Evolutionary conservation across 352 stramenopile species (phyloP), one percentile per base, ranked within the genome.

Genomic region (Thraustotheca clavata): DNA sequence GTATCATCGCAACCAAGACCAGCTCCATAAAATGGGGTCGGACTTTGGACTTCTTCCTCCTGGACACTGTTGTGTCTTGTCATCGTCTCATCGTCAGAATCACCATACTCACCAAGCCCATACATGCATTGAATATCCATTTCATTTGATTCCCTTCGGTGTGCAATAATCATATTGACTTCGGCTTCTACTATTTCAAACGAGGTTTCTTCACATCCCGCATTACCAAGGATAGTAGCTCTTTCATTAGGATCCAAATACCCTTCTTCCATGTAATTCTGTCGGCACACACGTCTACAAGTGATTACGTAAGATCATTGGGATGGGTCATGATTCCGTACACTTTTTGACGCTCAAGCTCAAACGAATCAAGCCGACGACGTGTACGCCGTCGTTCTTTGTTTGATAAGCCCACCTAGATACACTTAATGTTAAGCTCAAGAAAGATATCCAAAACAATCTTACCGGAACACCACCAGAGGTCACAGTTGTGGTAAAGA

Each of bases 251-350:
- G 80, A 66, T 92, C 80, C 59, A 92, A 60, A 71, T 90, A 92
- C 0, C 83, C 83, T 71, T 92, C 78, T 62, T 92, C 83, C 83
- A 92, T 92, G 68, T 92, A 92, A 63, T 73, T 90, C 57, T 92
- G 76, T 9, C 83, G 78, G 1, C 74, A 82, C 43, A 92, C 80
- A 12, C 83, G 83, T 4, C 77, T 84, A 33, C 46, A 69, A 11
- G 24, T 48, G 49, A 41, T 39, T 49, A 49, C 20, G 34, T 12
- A 33, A 20, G 5, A 67, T 26, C 59, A 2, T 47, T 60, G 16
- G 6, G 27, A 8, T 6, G 26, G 2, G 34, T 36, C 12, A 43
- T 60, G 18, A 36, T 11, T 9, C 49, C 83, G 57, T 79, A 91
- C 83, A 76, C 60, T 18, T 77, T 77, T 60, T 79, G 67, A 55